Evolutionary conservation across 768 basidiomycete genomes (phyloP).

Genomic region (Rubroboletus pulcherrimus): DNA sequence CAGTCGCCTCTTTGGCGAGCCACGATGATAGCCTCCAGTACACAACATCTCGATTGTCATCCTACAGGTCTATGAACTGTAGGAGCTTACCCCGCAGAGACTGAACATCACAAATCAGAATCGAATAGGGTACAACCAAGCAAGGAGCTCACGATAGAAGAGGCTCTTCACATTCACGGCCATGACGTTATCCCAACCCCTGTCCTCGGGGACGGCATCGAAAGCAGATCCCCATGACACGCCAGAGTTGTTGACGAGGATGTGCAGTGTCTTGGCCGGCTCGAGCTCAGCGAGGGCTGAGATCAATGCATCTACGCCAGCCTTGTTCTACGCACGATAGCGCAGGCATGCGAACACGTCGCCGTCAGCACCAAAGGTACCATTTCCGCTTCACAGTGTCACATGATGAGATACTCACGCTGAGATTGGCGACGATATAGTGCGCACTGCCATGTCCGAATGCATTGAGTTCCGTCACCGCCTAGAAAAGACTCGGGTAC

Average conservation of each 20-base stretch:
- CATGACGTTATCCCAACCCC: slow-evolving; percentile 83
- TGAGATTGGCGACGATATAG: slow-evolving; percentile 73
- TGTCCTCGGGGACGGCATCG: slow-evolving; percentile 69
- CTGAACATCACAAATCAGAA: slow-evolving; percentile 24
- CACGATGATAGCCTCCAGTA: slow-evolving; percentile 35
- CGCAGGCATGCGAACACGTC: background rate
- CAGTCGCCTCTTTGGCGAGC: slow-evolving; percentile 63
- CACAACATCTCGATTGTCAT: background rate
- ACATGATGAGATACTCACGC: slow-evolving; percentile 41
- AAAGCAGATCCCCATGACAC: slow-evolving; percentile 77
- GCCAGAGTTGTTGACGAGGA: slow-evolving; percentile 83
- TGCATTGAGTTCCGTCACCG: slow-evolving; percentile 58
- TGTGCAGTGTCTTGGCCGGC: slow-evolving; percentile 57
- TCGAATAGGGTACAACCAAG: background rate
- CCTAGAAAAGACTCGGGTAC: slow-evolving; percentile 28
- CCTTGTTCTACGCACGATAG: slow-evolving; percentile 52
- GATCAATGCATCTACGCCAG: slow-evolving; percentile 73
- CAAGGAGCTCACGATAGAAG: slow-evolving; percentile 61
- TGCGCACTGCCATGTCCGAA: slow-evolving; percentile 57
- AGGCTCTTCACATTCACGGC: slow-evolving; percentile 82
- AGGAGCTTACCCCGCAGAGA: slow-evolving; percentile 39
- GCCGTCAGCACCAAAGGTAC: background rate
- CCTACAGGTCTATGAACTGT: background rate
- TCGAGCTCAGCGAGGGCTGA: slow-evolving; percentile 66
- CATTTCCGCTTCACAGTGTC: background rate